Conservation (phyloP, 495 filamentous ascomycete species). For the Penicillium antarcticum region DNA sequence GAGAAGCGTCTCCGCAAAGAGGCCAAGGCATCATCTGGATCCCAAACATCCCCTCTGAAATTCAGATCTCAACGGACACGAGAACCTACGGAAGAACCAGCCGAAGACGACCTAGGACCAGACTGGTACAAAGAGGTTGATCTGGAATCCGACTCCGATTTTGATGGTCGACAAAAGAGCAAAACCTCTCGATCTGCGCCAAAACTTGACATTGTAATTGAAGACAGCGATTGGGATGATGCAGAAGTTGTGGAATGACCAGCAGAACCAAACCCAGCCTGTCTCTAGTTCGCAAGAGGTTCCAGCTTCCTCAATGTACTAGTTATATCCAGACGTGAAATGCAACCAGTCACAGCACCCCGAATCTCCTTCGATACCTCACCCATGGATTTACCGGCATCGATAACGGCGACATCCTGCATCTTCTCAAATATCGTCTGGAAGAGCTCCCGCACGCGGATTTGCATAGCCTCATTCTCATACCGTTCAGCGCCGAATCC, state of each 20-base stretch:
- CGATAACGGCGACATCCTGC: slow-evolving; percentile 40
- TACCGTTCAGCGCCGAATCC: slow-evolving; percentile 89
- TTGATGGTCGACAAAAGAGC: slow-evolving; percentile 9
- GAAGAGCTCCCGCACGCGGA: slow-evolving; percentile 73
- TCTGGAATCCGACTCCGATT: slow-evolving; percentile 35
- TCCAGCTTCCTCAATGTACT: slow-evolving; percentile 40
- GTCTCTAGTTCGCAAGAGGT: slow-evolving; percentile 29
- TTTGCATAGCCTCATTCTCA: slow-evolving; percentile 81
- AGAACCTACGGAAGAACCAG: slow-evolving; percentile 12
- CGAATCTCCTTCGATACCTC: slow-evolving; percentile 59
- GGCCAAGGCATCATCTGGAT: not conserved
- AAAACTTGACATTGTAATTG: slow-evolving; percentile 47
- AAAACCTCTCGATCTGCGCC: slow-evolving; percentile 8
- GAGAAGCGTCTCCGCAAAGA: slow-evolving; percentile 22
- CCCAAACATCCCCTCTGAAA: not conserved
- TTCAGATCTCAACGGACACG: not conserved
- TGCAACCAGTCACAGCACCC: slow-evolving; percentile 49
- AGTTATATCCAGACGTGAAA: slow-evolving; percentile 34
- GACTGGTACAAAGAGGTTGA: slow-evolving; percentile 33
- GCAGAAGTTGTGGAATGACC: slow-evolving; percentile 46
- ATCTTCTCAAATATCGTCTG: slow-evolving; percentile 39
- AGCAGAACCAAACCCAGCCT: not conserved
- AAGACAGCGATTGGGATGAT: slow-evolving; percentile 62
- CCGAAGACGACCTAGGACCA: slow-evolving; percentile 35
- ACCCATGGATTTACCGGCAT: slow-evolving; percentile 52